phyloP scores from a whole-genome alignment of 257 asterid species.

The Galeopsis tetrahit region DNA sequence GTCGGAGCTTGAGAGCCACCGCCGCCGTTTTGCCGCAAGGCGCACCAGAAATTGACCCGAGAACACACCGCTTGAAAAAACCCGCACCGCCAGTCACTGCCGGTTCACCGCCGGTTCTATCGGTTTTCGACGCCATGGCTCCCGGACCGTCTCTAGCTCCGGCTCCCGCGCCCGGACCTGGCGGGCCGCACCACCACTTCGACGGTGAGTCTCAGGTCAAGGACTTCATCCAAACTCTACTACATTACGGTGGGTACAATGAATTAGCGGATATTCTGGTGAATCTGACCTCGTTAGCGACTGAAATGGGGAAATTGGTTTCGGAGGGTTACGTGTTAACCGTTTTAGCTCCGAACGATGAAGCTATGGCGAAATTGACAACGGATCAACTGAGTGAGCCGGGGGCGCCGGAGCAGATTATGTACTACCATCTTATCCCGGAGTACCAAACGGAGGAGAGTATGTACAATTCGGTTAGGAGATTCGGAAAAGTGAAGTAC shows the following conservation, averaged over 20 bases:
- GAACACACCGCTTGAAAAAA: conserved; percentile 71
- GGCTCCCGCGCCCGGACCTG: conserved; percentile 97
- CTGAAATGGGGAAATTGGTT: conserved; percentile 89
- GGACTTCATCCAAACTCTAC: conserved; percentile 82
- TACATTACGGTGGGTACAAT: conserved; percentile 94
- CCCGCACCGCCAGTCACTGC: conserved; percentile 54
- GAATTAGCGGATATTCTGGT: conserved; percentile 89
- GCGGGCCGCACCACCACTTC: conserved; percentile 89
- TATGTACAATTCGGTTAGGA: conserved; percentile 89
- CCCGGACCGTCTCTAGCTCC: conserved; percentile 97
- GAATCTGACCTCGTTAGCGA: conserved; percentile 77
- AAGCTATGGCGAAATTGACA: conserved; percentile 91
- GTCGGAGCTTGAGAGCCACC: conserved; percentile 68
- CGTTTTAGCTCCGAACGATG: conserved; percentile 89
- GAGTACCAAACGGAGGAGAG: conserved; percentile 98
- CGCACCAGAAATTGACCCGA: conserved; percentile 91
- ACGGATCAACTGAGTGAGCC: conserved; percentile 89
- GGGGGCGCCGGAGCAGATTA: conserved; percentile 96
- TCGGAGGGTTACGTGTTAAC: conserved; percentile 91
- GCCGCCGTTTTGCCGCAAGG: conserved; percentile 85
- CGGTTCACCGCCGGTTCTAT: conserved; percentile 74
- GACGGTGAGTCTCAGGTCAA: conserved; percentile 91
- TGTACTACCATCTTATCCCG: conserved; percentile 83
- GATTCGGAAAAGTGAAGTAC: conserved; percentile 85
- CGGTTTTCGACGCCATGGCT: conserved; percentile 74